Percentiles rank a stretch among this genome's conserved stretches.
Evolutionary conservation across 2,329 filamentous ascomycete genomes (phyloP).

Genomic region (Fusarium acutatum): DNA sequence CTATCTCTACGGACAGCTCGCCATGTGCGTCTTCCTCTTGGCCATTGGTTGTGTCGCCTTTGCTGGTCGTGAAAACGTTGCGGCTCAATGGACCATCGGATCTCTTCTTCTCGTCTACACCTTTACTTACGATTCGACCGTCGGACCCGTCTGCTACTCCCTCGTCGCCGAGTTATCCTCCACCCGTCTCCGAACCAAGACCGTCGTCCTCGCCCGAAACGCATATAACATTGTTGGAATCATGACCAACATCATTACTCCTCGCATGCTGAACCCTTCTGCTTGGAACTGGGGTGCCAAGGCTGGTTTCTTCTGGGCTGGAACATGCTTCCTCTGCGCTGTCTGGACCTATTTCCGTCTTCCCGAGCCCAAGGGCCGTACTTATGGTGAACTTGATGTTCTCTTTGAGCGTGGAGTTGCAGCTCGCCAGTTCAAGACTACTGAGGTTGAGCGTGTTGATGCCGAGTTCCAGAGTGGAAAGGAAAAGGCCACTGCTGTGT

Average conservation of each 20-base stretch:
- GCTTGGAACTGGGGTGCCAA: conserved; percentile 59
- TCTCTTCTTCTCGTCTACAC: conserved; percentile 56
- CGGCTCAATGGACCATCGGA: conserved; percentile 59
- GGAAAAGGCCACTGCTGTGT: conserved; percentile 32
- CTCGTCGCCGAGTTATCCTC: conserved; percentile 69
- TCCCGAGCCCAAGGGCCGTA: conserved; percentile 63
- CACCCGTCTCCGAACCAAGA: conserved; percentile 57
- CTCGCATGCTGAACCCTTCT: conserved; percentile 57
- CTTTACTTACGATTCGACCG: conserved; percentile 52
- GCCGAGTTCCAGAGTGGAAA: conserved; percentile 20
- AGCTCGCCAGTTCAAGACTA: conserved; percentile 52
- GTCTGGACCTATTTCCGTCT: conserved; percentile 62
- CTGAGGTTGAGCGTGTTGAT: conserved; percentile 43
- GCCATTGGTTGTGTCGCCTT: conserved; percentile 64
- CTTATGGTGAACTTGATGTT: conserved; percentile 63
- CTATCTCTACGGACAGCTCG: conserved; percentile 57
- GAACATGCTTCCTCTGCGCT: conserved; percentile 54
- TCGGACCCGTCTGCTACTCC: conserved; percentile 77
- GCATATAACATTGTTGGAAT: conserved; percentile 60
- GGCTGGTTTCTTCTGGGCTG: conserved; percentile 57
- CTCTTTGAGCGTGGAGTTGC: conserved; percentile 58
- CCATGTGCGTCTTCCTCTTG: conserved; percentile 55
- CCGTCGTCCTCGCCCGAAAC: conserved; percentile 55
- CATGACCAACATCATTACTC: conserved; percentile 55
- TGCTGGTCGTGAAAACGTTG: conserved; percentile 53